phyloP scores from a whole-genome alignment of 1,284 basidiomycete species.

The Heterobasidion parviporum region DNA sequence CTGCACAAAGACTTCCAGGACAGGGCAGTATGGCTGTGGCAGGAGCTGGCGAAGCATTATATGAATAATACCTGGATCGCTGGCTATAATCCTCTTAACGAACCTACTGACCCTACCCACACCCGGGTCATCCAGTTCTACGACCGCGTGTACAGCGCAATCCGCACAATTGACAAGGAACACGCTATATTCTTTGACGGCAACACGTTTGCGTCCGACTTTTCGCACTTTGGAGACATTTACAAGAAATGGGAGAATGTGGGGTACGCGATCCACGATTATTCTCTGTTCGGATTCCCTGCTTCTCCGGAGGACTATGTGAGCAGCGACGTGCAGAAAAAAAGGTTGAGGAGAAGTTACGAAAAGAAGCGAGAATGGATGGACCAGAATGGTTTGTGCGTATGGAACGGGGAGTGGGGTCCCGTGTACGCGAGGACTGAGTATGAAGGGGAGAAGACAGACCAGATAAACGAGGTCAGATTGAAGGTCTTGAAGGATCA shows the following conservation, averaged over 20 bases:
- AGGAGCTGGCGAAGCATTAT: slow-evolving; percentile 57
- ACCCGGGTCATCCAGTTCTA: slow-evolving; percentile 51
- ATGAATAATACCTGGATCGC: slow-evolving; percentile 60
- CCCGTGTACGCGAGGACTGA: slow-evolving; percentile 52
- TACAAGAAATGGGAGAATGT: slow-evolving; percentile 50
- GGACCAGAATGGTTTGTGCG: slow-evolving; percentile 53
- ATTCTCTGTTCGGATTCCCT: slow-evolving; percentile 65
- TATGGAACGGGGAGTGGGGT: slow-evolving; percentile 76
- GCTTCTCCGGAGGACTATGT: slow-evolving; percentile 44
- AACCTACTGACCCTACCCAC: slow-evolving; percentile 58
- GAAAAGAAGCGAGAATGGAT: slow-evolving; percentile 65
- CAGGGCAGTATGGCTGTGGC: slow-evolving; percentile 62
- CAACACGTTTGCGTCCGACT: slow-evolving; percentile 73
- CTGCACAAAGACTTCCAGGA: slow-evolving; percentile 73
- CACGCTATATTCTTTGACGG: slow-evolving; percentile 65
- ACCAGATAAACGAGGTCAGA: slow-evolving; percentile 59
- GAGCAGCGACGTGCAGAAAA: slow-evolving; percentile 44
- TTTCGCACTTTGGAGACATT: slow-evolving; percentile 58
- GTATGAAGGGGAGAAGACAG: slow-evolving; percentile 51
- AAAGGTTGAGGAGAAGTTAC: slow-evolving; percentile 44
- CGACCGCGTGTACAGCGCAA: slow-evolving; percentile 53
- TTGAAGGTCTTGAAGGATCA: slow-evolving; percentile 68
- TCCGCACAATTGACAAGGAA: slow-evolving; percentile 54
- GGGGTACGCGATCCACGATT: slow-evolving; percentile 75
- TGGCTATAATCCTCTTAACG: slow-evolving; percentile 71